Percentiles rank a stretch among this genome's conserved stretches.
Conservation (phyloP, 805 yeast genomes). For the Metschnikowia amazonensis region DNA sequence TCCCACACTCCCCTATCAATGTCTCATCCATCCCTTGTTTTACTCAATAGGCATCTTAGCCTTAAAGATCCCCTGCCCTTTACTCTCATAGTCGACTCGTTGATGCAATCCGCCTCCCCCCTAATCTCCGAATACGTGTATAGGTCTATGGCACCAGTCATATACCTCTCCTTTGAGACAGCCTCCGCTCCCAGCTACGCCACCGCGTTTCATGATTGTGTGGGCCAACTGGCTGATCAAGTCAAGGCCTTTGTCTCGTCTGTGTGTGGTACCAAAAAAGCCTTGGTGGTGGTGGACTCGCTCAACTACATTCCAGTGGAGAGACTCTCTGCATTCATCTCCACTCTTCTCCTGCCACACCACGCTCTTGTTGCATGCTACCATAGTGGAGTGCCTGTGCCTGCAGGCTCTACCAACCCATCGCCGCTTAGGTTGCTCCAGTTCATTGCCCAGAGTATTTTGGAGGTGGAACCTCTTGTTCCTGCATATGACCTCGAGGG, state of each 20-base stretch:
- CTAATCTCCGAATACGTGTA: slow-evolving; percentile 57
- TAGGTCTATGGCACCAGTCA: slow-evolving; percentile 36
- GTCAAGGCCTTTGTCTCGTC: slow-evolving; percentile 22
- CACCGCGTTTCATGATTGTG: slow-evolving; percentile 46
- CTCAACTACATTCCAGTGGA: slow-evolving; percentile 53
- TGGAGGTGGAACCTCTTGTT: slow-evolving; percentile 52
- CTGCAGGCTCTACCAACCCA: slow-evolving; percentile 48
- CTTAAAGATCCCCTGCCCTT: slow-evolving; percentile 76
- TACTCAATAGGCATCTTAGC: slow-evolving; percentile 62
- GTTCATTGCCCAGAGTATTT: slow-evolving; percentile 71
- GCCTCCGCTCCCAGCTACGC: slow-evolving; percentile 48
- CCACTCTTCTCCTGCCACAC: slow-evolving; percentile 39
- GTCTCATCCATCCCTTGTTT: slow-evolving; percentile 40
- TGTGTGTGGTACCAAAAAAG: slow-evolving; percentile 22
- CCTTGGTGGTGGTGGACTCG: slow-evolving; percentile 61
- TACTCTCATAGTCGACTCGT: slow-evolving; percentile 62
- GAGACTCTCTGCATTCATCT: slow-evolving; percentile 47
- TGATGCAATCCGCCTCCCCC: slow-evolving; percentile 60
- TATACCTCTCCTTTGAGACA: slow-evolving; percentile 70
- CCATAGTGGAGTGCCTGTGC: slow-evolving; percentile 35
- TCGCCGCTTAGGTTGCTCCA: slow-evolving; percentile 47
- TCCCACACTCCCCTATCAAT: too few relatives aligned
- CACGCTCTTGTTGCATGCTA: slow-evolving; percentile 32
- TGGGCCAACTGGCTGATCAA: slow-evolving; percentile 15
- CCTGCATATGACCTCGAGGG: slow-evolving; percentile 38